These are phyloP conservation scores for Vitis hybrid DNA, from an alignment of 177 flowering plant species.

Conservation along the genomic window DNA sequence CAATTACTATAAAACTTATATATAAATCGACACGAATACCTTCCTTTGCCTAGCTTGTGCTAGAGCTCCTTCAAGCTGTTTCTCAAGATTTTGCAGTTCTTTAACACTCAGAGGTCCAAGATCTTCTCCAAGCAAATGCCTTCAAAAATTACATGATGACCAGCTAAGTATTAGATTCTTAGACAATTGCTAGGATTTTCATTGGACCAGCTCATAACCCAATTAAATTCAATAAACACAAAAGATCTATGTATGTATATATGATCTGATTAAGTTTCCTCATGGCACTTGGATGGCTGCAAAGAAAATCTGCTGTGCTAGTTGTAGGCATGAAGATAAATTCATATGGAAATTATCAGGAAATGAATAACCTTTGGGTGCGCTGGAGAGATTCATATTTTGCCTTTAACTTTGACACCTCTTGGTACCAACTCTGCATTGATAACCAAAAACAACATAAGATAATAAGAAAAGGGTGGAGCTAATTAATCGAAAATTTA, in stretches of 20 bases:
- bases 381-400: conserved; percentile 76
- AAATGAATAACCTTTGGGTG: conserved; percentile 62
- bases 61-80: conserved; percentile 82
- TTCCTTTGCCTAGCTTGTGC: conserved; percentile 73
- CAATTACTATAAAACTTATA: neutral
- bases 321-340: too few species aligned
- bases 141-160: conserved; percentile 8
- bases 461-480: neutral
- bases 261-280: neutral
- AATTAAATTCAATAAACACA: neutral
- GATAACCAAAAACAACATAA: neutral
- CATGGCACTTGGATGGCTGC: too few species aligned
- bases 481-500: too few species aligned
- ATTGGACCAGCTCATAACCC: neutral
- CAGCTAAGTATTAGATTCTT: too few species aligned
- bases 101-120: conserved; percentile 73
- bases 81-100: conserved; percentile 83
- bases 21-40: conserved; percentile 34
- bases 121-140: conserved; percentile 94
- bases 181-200: too few species aligned
- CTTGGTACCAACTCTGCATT: conserved; percentile 74
- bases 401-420: conserved; percentile 65
- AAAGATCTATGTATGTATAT: neutral
- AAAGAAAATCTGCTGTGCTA: too few species aligned
- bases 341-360: neutral